These are phyloP conservation scores for Phtheirospermum japonicum DNA, from an alignment of 257 asterid genomes.

Conservation along the genomic window DNA sequence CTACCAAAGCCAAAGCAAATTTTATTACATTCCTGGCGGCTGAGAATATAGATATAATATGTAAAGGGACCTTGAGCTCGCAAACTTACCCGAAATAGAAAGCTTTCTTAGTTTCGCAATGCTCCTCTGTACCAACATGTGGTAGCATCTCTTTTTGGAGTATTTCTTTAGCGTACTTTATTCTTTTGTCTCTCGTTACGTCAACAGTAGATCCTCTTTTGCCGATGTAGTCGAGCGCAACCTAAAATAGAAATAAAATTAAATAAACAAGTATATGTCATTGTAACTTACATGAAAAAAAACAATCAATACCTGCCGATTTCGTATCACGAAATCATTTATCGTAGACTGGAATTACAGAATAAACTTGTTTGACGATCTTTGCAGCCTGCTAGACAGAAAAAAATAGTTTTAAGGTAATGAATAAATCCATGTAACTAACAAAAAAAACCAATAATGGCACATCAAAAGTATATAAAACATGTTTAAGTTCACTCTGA, in stretches of 20 bases:
- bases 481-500: too few species aligned
- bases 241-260: conserved; percentile 35
- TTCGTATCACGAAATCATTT: conserved; percentile 89
- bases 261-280: background rate
- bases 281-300: background rate
- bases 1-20: conserved; percentile 32
- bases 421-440: too few species aligned
- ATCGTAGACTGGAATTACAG: too few species aligned
- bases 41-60: background rate
- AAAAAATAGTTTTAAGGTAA: too few species aligned
- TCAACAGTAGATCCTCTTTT: conserved; percentile 90
- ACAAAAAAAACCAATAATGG: too few species aligned
- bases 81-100: conserved; percentile 69
- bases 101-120: conserved; percentile 76
- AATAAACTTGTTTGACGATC: too few species aligned
- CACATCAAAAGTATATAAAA: too few species aligned
- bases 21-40: background rate
- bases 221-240: conserved; percentile 83
- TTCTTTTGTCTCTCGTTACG: conserved; percentile 79
- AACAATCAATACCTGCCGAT: conserved; percentile 46
- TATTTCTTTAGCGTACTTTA: conserved; percentile 83
- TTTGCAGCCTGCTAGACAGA: too few species aligned
- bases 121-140: conserved; percentile 76
- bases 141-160: conserved; percentile 94
- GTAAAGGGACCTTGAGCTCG: background rate